Evolutionary conservation across 345 rosid species (phyloP), one percentile per base, ranked within the genome.

Genomic region (Anastatica hierochuntica): DNA sequence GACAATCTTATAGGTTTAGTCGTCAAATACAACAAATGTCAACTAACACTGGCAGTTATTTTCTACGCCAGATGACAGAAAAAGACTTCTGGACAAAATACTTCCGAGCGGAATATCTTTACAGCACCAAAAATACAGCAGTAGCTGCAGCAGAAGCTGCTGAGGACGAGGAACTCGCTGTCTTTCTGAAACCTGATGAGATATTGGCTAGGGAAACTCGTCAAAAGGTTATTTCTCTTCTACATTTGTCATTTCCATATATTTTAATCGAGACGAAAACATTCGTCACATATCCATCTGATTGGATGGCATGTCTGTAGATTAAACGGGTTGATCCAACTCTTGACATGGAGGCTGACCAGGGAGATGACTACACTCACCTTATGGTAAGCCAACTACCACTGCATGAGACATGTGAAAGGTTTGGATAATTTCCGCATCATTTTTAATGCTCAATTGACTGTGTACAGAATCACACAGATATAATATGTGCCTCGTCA

Each of bases 91-190:
- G 98, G 98, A 85, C 84, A 63, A 88, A 92, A 75, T 92, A 84
- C 74, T 88, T 80, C 67, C 81, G 82, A 77, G 98, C 98, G 20
- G 96, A 84, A 60, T 83, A 77, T 76, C 89, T 92, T 68, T 88
- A 81, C 50, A 78, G 77, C 70, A 77, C 87, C 15, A 79, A 71
- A 74, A 84, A 79, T 67, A 73, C 77, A 64, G 63, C 70, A 58
- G 85, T 94, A 61, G 88, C 82, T 14, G 88, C 81, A 59, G 98
- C 98, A 15, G 98, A 88, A 66, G 97, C 97, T 56, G 98, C 96
- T 47, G 98, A 92, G 76, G 98, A 92, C 54, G 95, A 88, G 74
- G 95, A 83, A 56, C 95, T 92, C 65, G 95, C 94, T 31, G 73
- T 88, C 61, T 88, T 92, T 52, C 75, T 92, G 49, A 92, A 75